A percentile compares a stretch with the other conserved stretches of the same genome.
Evolutionary conservation across 441 rosid genomes (phyloP).

Genomic region (Pelargonium citronellum): DNA sequence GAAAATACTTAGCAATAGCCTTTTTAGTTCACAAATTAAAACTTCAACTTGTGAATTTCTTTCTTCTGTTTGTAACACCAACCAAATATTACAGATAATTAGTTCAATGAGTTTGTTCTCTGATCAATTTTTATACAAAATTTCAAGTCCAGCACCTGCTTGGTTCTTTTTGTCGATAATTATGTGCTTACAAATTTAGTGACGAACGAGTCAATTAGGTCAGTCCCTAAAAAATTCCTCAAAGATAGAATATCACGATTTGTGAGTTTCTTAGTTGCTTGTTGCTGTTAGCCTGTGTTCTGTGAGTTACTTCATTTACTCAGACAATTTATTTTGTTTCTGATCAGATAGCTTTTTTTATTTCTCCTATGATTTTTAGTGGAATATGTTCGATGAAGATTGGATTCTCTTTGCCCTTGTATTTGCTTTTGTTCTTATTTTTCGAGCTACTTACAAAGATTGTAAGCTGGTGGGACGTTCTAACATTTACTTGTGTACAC

Average conservation of each 20-base stretch:
- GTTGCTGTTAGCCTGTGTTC: neutral
- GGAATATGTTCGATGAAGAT: neutral
- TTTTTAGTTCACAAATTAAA: neutral
- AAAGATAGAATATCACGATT: neutral
- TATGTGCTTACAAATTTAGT: neutral
- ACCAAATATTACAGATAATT: neutral
- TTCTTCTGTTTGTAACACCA: neutral
- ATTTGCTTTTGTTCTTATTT: neutral
- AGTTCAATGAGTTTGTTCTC: neutral
- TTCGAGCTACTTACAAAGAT: neutral
- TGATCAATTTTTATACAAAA: neutral
- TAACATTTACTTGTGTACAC: neutral
- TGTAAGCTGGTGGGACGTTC: neutral
- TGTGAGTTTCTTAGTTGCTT: too few species aligned
- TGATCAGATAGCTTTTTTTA: neutral
- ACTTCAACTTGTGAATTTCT: constrained; percentile 10
- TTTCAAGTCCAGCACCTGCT: neutral
- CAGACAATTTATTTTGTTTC: too few species aligned
- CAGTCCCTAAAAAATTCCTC: neutral
- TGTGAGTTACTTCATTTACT: neutral
- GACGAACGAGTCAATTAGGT: neutral
- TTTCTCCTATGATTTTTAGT: neutral
- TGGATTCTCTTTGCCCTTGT: neutral
- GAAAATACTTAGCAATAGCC: neutral
- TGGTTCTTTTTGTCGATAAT: neutral